phyloP scores from a whole-genome alignment of 2,329 filamentous ascomycete species.

The Huntiella savannae region DNA sequence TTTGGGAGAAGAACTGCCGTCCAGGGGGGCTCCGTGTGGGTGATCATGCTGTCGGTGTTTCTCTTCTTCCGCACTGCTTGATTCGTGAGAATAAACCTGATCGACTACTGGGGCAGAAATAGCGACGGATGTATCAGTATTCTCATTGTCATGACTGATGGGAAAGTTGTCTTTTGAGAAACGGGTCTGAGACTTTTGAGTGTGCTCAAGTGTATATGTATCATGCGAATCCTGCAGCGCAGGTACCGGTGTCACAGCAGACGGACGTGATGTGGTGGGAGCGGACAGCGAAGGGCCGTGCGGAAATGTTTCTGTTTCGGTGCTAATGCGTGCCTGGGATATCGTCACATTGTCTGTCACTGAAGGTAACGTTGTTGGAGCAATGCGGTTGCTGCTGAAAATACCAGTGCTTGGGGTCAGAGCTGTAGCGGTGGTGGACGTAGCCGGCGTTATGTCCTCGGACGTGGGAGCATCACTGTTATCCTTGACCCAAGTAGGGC shows the following conservation, averaged over 20 bases:
- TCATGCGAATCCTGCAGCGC: not conserved
- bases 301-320: conserved; percentile 10
- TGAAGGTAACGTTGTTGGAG: not conserved
- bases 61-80: not conserved
- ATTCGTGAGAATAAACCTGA: too few relatives aligned
- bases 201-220: too few relatives aligned
- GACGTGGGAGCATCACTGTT: not conserved
- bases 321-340: not conserved
- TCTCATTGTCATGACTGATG: not conserved
- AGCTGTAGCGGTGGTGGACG: not conserved
- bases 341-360: not conserved
- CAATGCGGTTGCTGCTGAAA: not conserved
- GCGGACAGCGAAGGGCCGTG: conserved; percentile 6
- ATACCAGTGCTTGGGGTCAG: too few relatives aligned
- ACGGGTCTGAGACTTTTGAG: too few relatives aligned
- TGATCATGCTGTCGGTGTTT: conserved; percentile 10
- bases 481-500: not conserved
- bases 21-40: conserved; percentile 4
- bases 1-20: not conserved
- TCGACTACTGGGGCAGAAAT: too few relatives aligned
- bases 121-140: not conserved
- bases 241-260: not conserved
- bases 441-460: too few relatives aligned
- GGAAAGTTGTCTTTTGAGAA: too few relatives aligned
- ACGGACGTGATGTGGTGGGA: not conserved